Base-by-base conservation (phyloP, 2,329 filamentous ascomycete species). In the Apiospora marii region DNA sequence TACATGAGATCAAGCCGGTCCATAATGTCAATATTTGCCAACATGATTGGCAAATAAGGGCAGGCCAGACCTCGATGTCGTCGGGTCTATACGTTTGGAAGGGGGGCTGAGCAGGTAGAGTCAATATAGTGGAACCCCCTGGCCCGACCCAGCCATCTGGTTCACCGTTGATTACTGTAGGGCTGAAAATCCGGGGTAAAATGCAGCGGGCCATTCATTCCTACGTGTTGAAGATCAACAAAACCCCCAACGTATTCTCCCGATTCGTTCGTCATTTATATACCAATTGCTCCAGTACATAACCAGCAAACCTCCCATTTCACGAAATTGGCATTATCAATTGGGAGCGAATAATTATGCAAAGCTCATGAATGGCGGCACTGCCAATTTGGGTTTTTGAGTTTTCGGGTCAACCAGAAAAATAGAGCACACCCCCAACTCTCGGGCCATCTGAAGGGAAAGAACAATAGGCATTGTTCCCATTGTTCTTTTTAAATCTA, bases 101-200 rank as follows among this genome's bases (percentile, higher is more conserved):
- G 27, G 58, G 58, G 34, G 34, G 34, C 2, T 58, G 51, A 8
- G 7, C 30, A 19, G 1, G 12, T 2, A 64, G 10, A 64, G 34
- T 10, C n/a, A n/a, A 64, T 41, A 41, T 4, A n/a, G 58, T 41
- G 58, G 58, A 41, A 1, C 58, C 19, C 7, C 6, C 46, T 19
- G 37, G 37, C 58, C 58, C 41, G 58, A 41, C 19, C 58, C 58
- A 19, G n/a, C 34, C 34, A 41, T 41, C 16, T 61, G 53, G 53
- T 24, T 8, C 34, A 37, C 58, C 19, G 30, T 37, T 37, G 30
- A 41, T 64, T 30, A 19, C 14, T 37, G 30, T 41, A 64, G 58
- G 58, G 58, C 58, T 64, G 58, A 41, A 64, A 64, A 41, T 41
- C 58, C 58, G 58, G 58, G 58, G 58, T 61, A 64, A 64, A 41